Base-by-base conservation (phyloP, 805 yeast genomes). In the Pichia scutulata region DNA sequence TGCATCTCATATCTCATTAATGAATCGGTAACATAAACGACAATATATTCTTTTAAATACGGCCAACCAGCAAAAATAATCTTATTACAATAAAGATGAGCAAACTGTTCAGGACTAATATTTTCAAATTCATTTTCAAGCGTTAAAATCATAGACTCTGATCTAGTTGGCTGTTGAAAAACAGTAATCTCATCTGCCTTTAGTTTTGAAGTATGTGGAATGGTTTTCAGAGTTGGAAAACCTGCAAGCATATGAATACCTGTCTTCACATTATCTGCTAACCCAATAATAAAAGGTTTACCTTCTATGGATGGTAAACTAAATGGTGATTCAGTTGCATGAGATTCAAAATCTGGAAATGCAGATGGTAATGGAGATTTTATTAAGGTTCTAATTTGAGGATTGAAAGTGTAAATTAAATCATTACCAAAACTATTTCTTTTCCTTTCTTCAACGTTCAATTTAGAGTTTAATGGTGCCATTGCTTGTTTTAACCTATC, bases 11-110 rank as follows among this genome's bases (percentile, higher is more conserved):
- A 86, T 43, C 70, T 72, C 58, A 65, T 68, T 18, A 71, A 65
- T 14, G 74, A 77, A 63, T 86, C 90, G 36, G 74, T 64, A 4
- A 92, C 77, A 22, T 76, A 74, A 13, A 81, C 71, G 40, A 92
- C 81, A 60, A 77, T 80, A 10, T 89, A 84, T 68, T 92, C 97
- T 57, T 82, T 76, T 56, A 93, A 71, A 61, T 80, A 87, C n/a
- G 99, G 99, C 92, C 96, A 93, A 57, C 83, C 80, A 13, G 86
- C 78, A 63, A 82, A 90, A 2, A 86, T 84, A 46, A 80, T 67
- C 51, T 80, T 74, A 43, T 81, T 82, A 49, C 85, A 58, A 50
- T 75, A 79, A 59, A 81, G 75, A 51, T 78, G 75, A 23, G 89
- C 83, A 59, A 88, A 74, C 54, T 84, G 86, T 46, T 79, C 82